Evolutionary conservation across 176 grass and related monocot species (phyloP), one percentile per base, ranked within the genome.

Genomic region (Elymus sibiricus): DNA sequence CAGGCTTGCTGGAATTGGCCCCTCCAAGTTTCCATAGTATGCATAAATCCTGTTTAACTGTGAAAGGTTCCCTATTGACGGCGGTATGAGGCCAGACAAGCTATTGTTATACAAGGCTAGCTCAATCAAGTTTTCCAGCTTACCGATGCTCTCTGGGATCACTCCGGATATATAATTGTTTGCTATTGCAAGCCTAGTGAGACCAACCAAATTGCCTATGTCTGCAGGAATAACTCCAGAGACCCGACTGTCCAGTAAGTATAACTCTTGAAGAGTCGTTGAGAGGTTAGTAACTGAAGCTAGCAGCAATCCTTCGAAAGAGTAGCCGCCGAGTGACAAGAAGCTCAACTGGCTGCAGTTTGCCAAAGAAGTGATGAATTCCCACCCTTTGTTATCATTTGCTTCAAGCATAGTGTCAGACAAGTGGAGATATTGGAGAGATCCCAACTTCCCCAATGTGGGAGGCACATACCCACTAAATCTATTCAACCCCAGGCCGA

Each of bases 401-500:
- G 37, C 37, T 38, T 38, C 37, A 38, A 38, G 37, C 37, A 7
- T 38, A 7, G 0, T 38, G 37, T 7, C 0, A 7, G 5, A 0
- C 6, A 38, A 7, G 37, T 38, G 0, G 6, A 38, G 5, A 7
- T 7, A 0, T 38, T 38, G 37, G 37, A 38, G 37, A 38, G 37
- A 4, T 38, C 37, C 6, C 5, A 38, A 7, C 37, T 7, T 38
- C 3, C 32, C 32, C 32, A 34, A 34, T 34, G 32, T 34, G 2
- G 32, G 32, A 34, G 32, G 32, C 3, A 38, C 37, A 7, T 38
- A 38, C 37, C 37, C 37, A 6, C 37, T 7, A 38, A 38, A 7
- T 38, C 5, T 7, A 38, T 38, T 38, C 0, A 0, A 1, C 6
- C 1, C 37, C 0, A 38, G 6, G 6, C 37, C 6, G 1, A 7